Evolutionary conservation across 441 rosid genomes (phyloP).

Genomic region (Corymbia citriodora): DNA sequence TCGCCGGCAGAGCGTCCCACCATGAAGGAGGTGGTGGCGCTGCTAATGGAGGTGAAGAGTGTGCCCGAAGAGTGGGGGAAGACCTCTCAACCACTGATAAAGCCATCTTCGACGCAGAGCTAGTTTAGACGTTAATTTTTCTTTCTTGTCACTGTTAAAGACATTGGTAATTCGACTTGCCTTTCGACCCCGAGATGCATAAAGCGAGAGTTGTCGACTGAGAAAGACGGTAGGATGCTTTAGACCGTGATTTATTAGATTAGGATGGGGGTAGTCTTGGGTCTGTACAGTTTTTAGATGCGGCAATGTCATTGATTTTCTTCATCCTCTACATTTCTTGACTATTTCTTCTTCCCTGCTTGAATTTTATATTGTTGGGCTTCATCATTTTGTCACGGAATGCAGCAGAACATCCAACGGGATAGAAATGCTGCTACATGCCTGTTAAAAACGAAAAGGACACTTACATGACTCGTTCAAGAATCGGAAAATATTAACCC

Average conservation of each 20-base stretch:
- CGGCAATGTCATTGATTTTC: constrained; percentile 23
- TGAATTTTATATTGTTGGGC: not conserved
- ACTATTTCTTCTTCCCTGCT: not conserved
- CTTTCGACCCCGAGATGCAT: constrained; percentile 17
- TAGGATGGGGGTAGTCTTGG: constrained; percentile 14
- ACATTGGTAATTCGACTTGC: constrained; percentile 5
- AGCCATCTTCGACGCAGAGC: constrained; percentile 58
- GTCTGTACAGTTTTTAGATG: constrained; percentile 48
- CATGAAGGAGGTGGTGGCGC: constrained; percentile 92
- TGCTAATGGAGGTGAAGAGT: constrained; percentile 88
- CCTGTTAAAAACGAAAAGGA: not conserved
- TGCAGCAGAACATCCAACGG: not conserved
- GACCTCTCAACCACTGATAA: constrained; percentile 83
- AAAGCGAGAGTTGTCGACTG: not conserved
- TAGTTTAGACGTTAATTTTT: constrained; percentile 3
- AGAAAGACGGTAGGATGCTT: constrained; percentile 7
- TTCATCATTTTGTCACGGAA: not conserved
- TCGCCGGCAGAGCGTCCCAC: constrained; percentile 82
- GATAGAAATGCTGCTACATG: not conserved
- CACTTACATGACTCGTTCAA: not conserved
- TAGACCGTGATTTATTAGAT: constrained; percentile 14
- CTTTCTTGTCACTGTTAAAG: not conserved
- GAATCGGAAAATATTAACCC: not conserved
- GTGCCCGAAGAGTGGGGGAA: constrained; percentile 89
- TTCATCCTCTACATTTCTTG: not conserved